Evolutionary conservation across 1,284 basidiomycete species (phyloP).

Genomic region (Stereum hirsutum): DNA sequence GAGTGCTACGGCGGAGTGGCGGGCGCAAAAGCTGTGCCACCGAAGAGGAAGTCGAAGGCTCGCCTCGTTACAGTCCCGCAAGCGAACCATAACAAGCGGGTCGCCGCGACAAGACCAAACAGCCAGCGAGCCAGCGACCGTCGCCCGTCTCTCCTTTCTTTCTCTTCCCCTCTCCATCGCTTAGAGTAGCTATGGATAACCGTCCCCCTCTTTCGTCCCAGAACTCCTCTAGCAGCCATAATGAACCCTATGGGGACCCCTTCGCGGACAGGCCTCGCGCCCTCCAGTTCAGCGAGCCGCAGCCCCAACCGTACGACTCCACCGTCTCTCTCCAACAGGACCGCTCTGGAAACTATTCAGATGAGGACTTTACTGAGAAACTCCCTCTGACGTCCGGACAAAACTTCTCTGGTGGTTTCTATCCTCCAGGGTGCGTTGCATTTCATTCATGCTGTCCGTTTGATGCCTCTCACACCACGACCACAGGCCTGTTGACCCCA

Average conservation of each 20-base stretch:
- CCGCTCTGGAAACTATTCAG: constrained; percentile 39
- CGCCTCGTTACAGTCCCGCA: no score
- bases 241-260: constrained; percentile 45
- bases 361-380: constrained; percentile 66
- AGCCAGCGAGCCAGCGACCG: no score
- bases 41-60: no score
- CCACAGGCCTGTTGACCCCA: constrained; percentile 48
- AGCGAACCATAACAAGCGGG: no score
- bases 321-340: constrained; percentile 45
- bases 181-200: constrained; percentile 10
- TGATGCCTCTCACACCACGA: background rate
- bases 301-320: constrained; percentile 35
- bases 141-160: constrained; percentile 1
- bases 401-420: constrained; percentile 48
- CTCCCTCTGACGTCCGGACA: constrained; percentile 55
- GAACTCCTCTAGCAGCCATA: constrained; percentile 17
- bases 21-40: no score
- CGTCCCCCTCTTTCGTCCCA: constrained; percentile 7
- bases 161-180: background rate
- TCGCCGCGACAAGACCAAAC: no score
- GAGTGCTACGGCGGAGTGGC: no score
- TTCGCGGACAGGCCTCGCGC: constrained; percentile 58
- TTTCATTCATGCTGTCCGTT: background rate
- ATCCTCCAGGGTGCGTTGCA: constrained; percentile 56
- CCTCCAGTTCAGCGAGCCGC: constrained; percentile 53